Base-by-base conservation (phyloP, 768 basidiomycete genomes). In the Solioccasus polychromus region DNA sequence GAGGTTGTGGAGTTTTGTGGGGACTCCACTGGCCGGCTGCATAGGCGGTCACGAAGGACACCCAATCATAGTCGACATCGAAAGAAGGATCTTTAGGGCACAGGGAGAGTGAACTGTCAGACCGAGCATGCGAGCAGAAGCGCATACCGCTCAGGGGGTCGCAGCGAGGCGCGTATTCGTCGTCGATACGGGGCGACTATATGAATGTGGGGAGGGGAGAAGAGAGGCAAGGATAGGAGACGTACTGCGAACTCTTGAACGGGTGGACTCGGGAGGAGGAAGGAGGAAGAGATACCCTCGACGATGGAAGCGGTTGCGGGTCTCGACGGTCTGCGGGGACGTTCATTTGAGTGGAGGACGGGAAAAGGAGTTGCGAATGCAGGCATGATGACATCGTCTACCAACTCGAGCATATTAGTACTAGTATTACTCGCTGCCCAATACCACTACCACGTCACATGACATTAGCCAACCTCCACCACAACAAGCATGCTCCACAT, bases 401-500 rank as follows among this genome's bases (percentile, higher is more conserved):
- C n/a, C n/a, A n/a, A n/a, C n/a, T n/a, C n/a, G n/a, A n/a, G n/a
- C n/a, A n/a, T n/a, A n/a, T n/a, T n/a, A n/a, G n/a, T n/a, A n/a
- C n/a, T n/a, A n/a, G n/a, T n/a, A 26, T 26, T 26, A 26, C 32
- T 7, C 7, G 10, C 46, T 50, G 55, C 57, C 52, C 45, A 32
- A 40, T 59, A 56, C 57, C 58, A 45, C 51, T 49, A 56, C 39
- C 35, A 32, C 31, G 54, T 60, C 59, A 60, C 59, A 46, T 63
- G 59, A 62, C 44, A 20, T 23, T n/a, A 24, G 11, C 26, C 26
- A 6, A 26, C 26, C 30, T 15, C 8, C 42, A 14, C 14, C 48
- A 92, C 67, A 25, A 84, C 83, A 26, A 92, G 71, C 69, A 92
- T 73, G 61, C 88, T 87, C 92, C 93, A 99, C 73, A 94, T 83